A percentile compares a stretch with the other conserved stretches of the same genome.
Evolutionary conservation across 2,329 filamentous ascomycete genomes (phyloP).

Genomic region (Geoglossum cookeanum): DNA sequence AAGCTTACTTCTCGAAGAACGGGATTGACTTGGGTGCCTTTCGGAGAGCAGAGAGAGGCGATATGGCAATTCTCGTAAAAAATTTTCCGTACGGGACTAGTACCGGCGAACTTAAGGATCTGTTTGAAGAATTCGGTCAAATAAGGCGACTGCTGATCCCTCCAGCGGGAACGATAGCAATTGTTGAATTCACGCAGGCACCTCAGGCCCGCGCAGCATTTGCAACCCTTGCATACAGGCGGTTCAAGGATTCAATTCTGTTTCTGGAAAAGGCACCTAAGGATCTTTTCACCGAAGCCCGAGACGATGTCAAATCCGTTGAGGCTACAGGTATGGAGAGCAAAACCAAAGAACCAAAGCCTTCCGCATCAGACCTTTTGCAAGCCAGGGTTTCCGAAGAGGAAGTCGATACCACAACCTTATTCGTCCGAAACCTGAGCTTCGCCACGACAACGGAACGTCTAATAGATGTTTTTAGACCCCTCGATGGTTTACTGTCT

Average conservation of each 20-base stretch:
- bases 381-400: conserved; percentile 35
- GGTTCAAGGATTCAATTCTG: conserved; percentile 75
- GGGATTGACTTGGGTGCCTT: conserved; percentile 88
- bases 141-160: conserved; percentile 77
- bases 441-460: conserved; percentile 67
- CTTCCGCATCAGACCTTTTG: conserved; percentile 50
- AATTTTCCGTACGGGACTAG: conserved; percentile 80
- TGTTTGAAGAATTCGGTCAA: conserved; percentile 75
- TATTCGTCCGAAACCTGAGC: conserved; percentile 88
- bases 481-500: conserved; percentile 73
- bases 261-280: conserved; percentile 89
- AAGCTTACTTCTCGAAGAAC: conserved; percentile 71
- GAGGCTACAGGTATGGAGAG: neutral
- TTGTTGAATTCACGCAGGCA: conserved; percentile 68
- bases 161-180: conserved; percentile 78
- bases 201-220: conserved; percentile 72
- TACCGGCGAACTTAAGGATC: conserved; percentile 53
- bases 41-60: conserved; percentile 65
- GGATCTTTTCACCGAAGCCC: conserved; percentile 42
- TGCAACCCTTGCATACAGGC: conserved; percentile 66
- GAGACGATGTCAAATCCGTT: neutral
- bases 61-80: conserved; percentile 78
- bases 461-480: conserved; percentile 58
- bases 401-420: conserved; percentile 47
- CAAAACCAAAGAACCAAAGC: conserved; percentile 32